Conservation (phyloP, 1,284 basidiomycete species). For the Tremellales sp. region DNA sequence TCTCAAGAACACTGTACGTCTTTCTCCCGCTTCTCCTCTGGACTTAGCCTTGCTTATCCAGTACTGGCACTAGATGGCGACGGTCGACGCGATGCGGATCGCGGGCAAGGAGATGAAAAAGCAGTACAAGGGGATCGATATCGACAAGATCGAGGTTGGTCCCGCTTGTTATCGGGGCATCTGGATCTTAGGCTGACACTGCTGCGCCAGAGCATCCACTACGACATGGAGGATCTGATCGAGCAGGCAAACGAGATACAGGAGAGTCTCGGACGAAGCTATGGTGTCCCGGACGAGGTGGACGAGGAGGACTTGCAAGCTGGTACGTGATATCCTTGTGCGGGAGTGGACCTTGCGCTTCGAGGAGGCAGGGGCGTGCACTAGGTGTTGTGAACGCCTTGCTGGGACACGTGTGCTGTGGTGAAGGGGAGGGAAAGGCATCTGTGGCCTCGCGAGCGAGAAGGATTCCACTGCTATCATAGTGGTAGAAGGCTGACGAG, state of each 20-base stretch:
- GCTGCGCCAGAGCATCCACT: slow-evolving; percentile 71
- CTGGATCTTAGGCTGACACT: not conserved
- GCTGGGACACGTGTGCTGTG: too few species aligned
- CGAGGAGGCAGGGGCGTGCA: too few species aligned
- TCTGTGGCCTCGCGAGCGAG: too few species aligned
- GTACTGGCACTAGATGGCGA: slow-evolving; percentile 77
- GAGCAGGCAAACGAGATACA: slow-evolving; percentile 98
- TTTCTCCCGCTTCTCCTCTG: not conserved
- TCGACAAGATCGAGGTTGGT: slow-evolving; percentile 95
- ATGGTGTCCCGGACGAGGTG: slow-evolving; percentile 94
- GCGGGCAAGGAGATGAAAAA: slow-evolving; percentile 96
- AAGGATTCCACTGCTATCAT: not conserved
- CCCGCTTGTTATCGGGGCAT: slow-evolving; percentile 3
- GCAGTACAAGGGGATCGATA: slow-evolving; percentile 96
- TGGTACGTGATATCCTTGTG: too few species aligned
- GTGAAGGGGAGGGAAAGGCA: too few species aligned
- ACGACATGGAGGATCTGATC: slow-evolving; percentile 96
- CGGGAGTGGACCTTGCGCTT: too few species aligned
- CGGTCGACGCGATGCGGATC: slow-evolving; percentile 94
- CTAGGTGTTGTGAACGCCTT: too few species aligned
- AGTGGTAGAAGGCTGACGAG: not conserved
- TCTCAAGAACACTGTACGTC: slow-evolving; percentile 72
- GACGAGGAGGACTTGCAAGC: slow-evolving; percentile 98
- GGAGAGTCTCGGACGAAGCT: slow-evolving; percentile 86
- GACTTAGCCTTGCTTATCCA: not conserved